Evolutionary conservation across 441 rosid species (phyloP).

Genomic region (Daphne laureola): DNA sequence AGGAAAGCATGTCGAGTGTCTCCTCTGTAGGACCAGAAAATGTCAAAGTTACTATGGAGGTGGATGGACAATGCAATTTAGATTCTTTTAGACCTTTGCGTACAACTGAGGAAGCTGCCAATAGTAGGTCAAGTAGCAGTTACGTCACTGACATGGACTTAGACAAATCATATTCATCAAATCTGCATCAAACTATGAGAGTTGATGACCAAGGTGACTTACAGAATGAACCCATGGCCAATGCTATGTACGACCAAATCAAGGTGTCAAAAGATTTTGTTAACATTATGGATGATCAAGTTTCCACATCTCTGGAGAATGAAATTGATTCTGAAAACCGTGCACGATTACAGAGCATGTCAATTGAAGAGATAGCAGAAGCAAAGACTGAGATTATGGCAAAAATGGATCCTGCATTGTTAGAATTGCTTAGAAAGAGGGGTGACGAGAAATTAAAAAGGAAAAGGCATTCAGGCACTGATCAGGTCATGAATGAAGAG

Average conservation of each 20-base stretch:
- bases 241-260: neutral
- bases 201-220: constrained; percentile 9
- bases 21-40: constrained; percentile 17
- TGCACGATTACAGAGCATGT: constrained; percentile 55
- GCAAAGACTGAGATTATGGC: constrained; percentile 79
- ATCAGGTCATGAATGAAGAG: constrained; percentile 13
- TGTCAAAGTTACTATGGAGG: constrained; percentile 20
- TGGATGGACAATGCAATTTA: constrained; percentile 20
- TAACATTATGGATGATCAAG: constrained; percentile 25
- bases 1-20: constrained; percentile 3
- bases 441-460: constrained; percentile 50
- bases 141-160: constrained; percentile 22
- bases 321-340: constrained; percentile 80
- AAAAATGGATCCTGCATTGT: constrained; percentile 68
- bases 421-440: constrained; percentile 55
- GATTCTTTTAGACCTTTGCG: constrained; percentile 8
- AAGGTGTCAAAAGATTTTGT: constrained; percentile 18
- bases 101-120: constrained; percentile 9
- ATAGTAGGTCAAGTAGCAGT: constrained; percentile 12
- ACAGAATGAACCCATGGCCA: constrained; percentile 10
- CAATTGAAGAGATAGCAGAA: constrained; percentile 69
- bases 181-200: constrained; percentile 13
- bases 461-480: constrained; percentile 28
- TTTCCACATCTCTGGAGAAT: constrained; percentile 46
- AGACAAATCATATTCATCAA: constrained; percentile 14